Percentiles rank a stretch among this genome's conserved stretches.
Conservation (phyloP, 805 yeast species). For the Pichia scutulata region DNA sequence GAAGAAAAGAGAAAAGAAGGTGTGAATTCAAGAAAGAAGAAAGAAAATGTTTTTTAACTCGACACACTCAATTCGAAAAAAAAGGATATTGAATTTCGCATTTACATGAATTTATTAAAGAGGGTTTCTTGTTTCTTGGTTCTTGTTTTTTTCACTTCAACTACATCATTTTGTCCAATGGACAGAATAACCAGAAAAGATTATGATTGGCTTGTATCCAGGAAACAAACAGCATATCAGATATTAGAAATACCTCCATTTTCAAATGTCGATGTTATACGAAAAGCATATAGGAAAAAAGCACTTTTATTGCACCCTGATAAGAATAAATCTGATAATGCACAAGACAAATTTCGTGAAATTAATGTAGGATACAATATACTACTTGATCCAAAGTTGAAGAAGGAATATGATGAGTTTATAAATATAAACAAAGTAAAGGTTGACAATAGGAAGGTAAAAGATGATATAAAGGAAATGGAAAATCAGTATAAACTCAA, state of each 20-base stretch:
- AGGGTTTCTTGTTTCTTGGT: background rate
- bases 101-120: background rate
- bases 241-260: constrained; percentile 7
- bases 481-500: background rate
- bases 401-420: constrained; percentile 18
- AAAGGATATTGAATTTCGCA: background rate
- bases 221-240: constrained; percentile 12
- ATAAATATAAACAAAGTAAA: background rate
- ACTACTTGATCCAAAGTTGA: constrained; percentile 14
- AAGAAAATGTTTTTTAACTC: too few relatives aligned
- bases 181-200: constrained; percentile 8
- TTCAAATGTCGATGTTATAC: constrained; percentile 12
- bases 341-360: constrained; percentile 24
- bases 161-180: background rate
- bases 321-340: constrained; percentile 24
- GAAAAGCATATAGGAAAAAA: constrained; percentile 25
- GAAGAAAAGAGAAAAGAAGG: background rate
- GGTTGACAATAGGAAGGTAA: background rate
- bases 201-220: constrained; percentile 13
- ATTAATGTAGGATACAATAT: constrained; percentile 23
- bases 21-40: too few relatives aligned
- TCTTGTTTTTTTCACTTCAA: too few relatives aligned
- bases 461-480: constrained; percentile 2
- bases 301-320: constrained; percentile 31
- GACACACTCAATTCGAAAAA: background rate